Evolutionary conservation across 371 early-diverging fungal genomes (phyloP), one percentile per base, ranked within the genome.

Genomic region (Lichtheimia ornata): DNA sequence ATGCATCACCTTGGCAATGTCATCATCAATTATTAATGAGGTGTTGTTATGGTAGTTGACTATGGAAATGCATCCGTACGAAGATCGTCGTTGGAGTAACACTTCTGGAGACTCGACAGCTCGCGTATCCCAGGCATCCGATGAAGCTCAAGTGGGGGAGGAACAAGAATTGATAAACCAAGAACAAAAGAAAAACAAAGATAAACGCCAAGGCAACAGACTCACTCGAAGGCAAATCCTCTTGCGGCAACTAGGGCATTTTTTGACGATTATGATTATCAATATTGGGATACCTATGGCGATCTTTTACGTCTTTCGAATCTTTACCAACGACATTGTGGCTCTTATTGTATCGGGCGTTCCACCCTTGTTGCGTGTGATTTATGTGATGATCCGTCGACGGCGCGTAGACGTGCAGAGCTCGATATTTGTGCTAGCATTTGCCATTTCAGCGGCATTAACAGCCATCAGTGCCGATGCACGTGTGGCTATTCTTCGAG

Each of bases 291-390:
- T 80, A 13, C 76, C 81, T 7, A 43, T 80, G 2, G 70, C 69
- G 7, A 50, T 80, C 7, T 80, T 70, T 59, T 83, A 80, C 49
- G 50, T 67, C 2, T 45, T 71, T 4, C 74, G 70, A 22, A 62
- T 45, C 4, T 71, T 69, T 49, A 61, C 72, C 3, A 59, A 64
- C 5, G 15, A 64, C 4, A 9, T 83, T 15, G 59, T 72, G 27
- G 81, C 83, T 0, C 56, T 83, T 25, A 35, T 83, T 18, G 45
- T 80, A 24, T 83, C 83, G n/a, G 72, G 83, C 55, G 67, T 79
- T 25, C 83, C 83, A 22, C 81, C 83, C 12, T 52, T 77, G 15
- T 25, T 83, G 13, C 59, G 44, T 41, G 70, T 69, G 17, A 55
- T 79, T 22, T 58, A 63, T 50, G 64, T 50, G 1, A 67, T 76